Base-by-base conservation (phyloP, 371 early-diverging fungal species). In the Lichtheimia hyalospora region DNA sequence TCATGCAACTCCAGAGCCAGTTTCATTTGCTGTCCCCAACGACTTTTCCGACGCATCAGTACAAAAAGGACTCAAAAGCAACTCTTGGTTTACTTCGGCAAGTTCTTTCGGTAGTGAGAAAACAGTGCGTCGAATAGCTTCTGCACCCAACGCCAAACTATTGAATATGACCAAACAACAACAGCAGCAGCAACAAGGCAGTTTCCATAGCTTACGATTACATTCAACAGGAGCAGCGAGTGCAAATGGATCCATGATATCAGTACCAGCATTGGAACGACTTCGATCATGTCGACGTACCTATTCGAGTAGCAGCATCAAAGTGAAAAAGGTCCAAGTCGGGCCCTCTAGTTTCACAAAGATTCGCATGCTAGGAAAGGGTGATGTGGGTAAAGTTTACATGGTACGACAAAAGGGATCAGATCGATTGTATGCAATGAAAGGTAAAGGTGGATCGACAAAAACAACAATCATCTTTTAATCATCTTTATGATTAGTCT, bases 351-450 rank as follows among this genome's bases (percentile, higher is more conserved):
- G 91, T 67, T 97, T 96, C 74, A 76, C 71, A 41, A 95, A 95
- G 67, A 71, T 92, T 44, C 81, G 88, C 64, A 71, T 98, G 67
- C 81, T 98, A 24, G 60, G 60, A 15, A 60, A 52, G 39, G 60
- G 60, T 25, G 98, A 95, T 74, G 98, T 98, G 15, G 98, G 97
- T 18, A 94, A 91, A 70, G 98, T 97, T 1, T 97, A 93, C 63
- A 83, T 97, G 66, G 98, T 96, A 52, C 88, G 85, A 52, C 91
- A 93, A 73, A 95, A 93, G 70, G 89, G 85, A 43, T 82, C 89
- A 2, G 89, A 87, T 60, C 88, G 88, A 67, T 81, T 94, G 13
- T 96, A 85, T 73, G 98, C 98, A 5, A 94, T 96, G 94, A 97
- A 97, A 84, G 87, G 86, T 86, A 77, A 21, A 16, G 28, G 7